A percentile compares a stretch with the other conserved stretches of the same genome.
phyloP scores from a whole-genome alignment of 805 yeast species.

The Sungouiella thailandica region DNA sequence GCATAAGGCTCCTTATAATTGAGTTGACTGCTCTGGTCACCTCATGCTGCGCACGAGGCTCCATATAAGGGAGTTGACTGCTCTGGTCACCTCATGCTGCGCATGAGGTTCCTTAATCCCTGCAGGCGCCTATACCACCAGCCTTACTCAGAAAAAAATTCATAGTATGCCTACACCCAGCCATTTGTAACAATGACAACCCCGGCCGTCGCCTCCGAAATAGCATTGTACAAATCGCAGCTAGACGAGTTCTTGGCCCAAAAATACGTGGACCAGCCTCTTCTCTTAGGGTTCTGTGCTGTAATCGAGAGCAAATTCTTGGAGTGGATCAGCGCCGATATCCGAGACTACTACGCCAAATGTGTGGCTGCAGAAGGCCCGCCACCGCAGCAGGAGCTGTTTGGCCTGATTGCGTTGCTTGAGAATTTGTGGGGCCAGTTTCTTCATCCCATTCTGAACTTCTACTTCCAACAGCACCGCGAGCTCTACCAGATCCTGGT shows the following conservation, averaged over 20 bases:
- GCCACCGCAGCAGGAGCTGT: too few relatives aligned
- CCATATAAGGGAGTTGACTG: too few relatives aligned
- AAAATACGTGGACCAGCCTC: constrained; percentile 34
- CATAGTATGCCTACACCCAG: too few relatives aligned
- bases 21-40: too few relatives aligned
- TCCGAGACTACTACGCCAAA: too few relatives aligned
- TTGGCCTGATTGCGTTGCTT: constrained; percentile 31
- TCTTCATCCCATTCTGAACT: constrained; percentile 60
- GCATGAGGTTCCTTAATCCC: too few relatives aligned
- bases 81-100: too few relatives aligned
- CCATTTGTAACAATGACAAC: constrained; percentile 6
- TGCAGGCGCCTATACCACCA: too few relatives aligned
- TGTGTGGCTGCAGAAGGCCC: too few relatives aligned
- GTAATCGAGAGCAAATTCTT: constrained; percentile 45
- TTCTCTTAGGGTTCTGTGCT: constrained; percentile 45
- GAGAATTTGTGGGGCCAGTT: constrained; percentile 57
- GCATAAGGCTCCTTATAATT: too few relatives aligned
- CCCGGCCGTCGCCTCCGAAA: constrained; percentile 6
- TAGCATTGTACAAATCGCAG: constrained; percentile 19
- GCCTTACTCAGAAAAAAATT: too few relatives aligned
- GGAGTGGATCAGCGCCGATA: constrained; percentile 33
- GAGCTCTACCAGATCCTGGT: constrained; percentile 16
- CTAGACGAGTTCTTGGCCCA: constrained; percentile 20
- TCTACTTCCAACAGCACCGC: constrained; percentile 42
- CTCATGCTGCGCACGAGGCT: too few relatives aligned